Evolutionary conservation across 257 asterid genomes (phyloP).

Genomic region (Salvia rosmarinus): DNA sequence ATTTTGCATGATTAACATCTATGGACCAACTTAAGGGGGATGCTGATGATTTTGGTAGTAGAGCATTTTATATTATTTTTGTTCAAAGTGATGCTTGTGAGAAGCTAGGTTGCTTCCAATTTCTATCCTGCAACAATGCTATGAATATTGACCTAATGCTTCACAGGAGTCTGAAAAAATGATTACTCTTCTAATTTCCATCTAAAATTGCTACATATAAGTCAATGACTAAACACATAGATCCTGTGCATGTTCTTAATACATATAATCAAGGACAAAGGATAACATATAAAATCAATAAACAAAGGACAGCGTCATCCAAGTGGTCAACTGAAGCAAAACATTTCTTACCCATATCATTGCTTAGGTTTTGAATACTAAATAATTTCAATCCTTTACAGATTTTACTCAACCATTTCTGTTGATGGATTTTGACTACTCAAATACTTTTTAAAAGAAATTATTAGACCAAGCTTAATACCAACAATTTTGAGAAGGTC

Average conservation of each 20-base stretch:
- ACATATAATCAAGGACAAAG: no score
- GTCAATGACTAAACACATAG: no score
- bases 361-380: background rate
- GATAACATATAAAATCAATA: no score
- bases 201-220: background rate
- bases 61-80: background rate
- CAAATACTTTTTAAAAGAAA: background rate
- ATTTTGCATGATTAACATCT: slow-evolving; percentile 15
- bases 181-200: background rate
- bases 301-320: background rate
- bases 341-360: background rate
- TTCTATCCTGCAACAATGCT: background rate
- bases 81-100: background rate
- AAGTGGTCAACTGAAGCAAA: background rate
- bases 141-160: background rate
- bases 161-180: background rate
- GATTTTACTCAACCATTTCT: background rate
- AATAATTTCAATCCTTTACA: background rate
- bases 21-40: slow-evolving; percentile 12
- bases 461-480: background rate
- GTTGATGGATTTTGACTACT: background rate
- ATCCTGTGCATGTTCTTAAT: no score
- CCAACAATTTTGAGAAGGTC: background rate
- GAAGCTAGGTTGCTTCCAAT: background rate
- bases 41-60: background rate